Base-by-base conservation (phyloP, 2,329 filamentous ascomycete genomes). In the Hypoxylon sp. region DNA sequence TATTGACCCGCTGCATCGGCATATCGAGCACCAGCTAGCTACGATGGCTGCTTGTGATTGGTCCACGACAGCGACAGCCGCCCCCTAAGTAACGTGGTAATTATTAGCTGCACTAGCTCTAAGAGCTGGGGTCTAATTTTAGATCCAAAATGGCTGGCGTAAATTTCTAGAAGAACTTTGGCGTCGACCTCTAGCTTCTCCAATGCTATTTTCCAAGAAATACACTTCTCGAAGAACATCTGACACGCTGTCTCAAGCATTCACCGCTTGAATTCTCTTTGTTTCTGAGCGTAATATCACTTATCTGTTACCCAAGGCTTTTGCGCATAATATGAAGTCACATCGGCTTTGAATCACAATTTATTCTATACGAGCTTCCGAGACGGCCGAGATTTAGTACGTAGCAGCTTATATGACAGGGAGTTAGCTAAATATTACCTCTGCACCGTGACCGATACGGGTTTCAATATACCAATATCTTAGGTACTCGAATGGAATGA, bases 71-170 rank as follows among this genome's bases (percentile, higher is more conserved):
- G 21, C 21, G 21, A n/a, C n/a, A n/a, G n/a, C n/a, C n/a, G n/a
- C n/a, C n/a, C n/a, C 15, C 11, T n/a, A 48, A 51, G 46, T 55
- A 55, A 55, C 55, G 55, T 58, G 44, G 50, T 46, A 55, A 26
- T 37, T 51, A n/a, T n/a, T n/a, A n/a, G n/a, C n/a, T n/a, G n/a
- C n/a, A n/a, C n/a, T n/a, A n/a, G n/a, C n/a, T n/a, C 37, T 40
- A 19, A 27, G 11, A 40, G 41, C 29, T 47, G 26, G 47, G 43
- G 43, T 57, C 50, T 57, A 57, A 54, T 57, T 51, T 48, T 35
- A 37, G 44, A n/a, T n/a, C n/a, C n/a, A n/a, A n/a, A n/a, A n/a
- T n/a, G n/a, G n/a, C n/a, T n/a, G n/a, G n/a, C n/a, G n/a, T n/a
- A n/a, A n/a, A n/a, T n/a, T n/a, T n/a, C n/a, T n/a, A n/a, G n/a